Conservation (phyloP, 169 alveolate genomes). For the Eimeria zaria region DNA sequence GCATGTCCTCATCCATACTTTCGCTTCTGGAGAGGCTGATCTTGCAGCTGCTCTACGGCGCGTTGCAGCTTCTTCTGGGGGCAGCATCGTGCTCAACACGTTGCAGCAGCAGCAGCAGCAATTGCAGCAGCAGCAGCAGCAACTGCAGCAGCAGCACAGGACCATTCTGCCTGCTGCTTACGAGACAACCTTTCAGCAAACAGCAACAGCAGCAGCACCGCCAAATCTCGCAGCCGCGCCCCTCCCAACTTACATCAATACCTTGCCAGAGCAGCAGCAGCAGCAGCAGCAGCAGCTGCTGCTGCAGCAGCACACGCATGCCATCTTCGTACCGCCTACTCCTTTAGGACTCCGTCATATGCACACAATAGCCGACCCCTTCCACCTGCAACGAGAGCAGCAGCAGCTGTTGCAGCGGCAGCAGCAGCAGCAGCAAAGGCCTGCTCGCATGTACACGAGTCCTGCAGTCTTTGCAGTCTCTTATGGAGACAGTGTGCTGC, state of each 20-base stretch:
- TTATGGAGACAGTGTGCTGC: slow-evolving; percentile 20
- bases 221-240: background rate
- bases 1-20: slow-evolving; percentile 35
- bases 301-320: slow-evolving; percentile 10
- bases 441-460: slow-evolving; percentile 33
- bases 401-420: slow-evolving; percentile 40
- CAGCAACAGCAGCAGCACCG: slow-evolving; percentile 6
- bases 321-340: background rate
- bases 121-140: slow-evolving; percentile 30
- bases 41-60: slow-evolving; percentile 63
- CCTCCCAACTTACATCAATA: background rate
- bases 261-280: slow-evolving; percentile 6
- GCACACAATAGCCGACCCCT: slow-evolving; percentile 33
- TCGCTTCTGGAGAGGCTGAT: slow-evolving; percentile 25
- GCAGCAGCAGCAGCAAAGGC: background rate
- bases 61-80: slow-evolving; percentile 53
- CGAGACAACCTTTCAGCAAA: background rate
- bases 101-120: slow-evolving; percentile 71
- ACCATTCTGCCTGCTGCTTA: background rate
- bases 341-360: slow-evolving; percentile 31
- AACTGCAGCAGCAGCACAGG: slow-evolving; percentile 45
- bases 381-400: slow-evolving; percentile 52
- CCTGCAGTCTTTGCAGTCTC: slow-evolving; percentile 18
- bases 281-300: slow-evolving; percentile 62
- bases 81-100: slow-evolving; percentile 38